Conservation (phyloP, 2,329 filamentous ascomycete species). For the Lachnellula cervina region DNA sequence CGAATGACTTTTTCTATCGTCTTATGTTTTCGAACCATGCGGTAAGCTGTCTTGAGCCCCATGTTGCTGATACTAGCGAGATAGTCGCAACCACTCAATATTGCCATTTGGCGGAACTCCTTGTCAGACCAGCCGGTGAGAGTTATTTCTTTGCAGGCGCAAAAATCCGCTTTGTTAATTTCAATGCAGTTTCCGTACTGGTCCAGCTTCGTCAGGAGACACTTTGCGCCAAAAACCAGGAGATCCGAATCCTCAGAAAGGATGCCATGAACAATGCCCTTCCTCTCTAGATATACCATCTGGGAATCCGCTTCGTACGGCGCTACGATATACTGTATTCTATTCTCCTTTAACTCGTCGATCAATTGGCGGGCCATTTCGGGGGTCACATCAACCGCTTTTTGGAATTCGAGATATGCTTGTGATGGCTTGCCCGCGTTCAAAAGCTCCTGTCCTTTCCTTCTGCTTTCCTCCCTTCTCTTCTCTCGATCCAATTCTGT, state of each 20-base stretch:
- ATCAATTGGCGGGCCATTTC: slow-evolving; percentile 92
- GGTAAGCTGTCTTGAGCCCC: slow-evolving; percentile 89
- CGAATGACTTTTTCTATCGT: slow-evolving; percentile 76
- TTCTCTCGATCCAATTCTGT: slow-evolving; percentile 77
- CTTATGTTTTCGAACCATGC: slow-evolving; percentile 85
- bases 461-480: slow-evolving; percentile 71
- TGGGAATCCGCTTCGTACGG: slow-evolving; percentile 98
- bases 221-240: slow-evolving; percentile 88
- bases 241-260: slow-evolving; percentile 96
- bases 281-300: slow-evolving; percentile 84
- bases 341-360: slow-evolving; percentile 77
- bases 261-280: slow-evolving; percentile 80
- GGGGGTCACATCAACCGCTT: slow-evolving; percentile 91
- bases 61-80: slow-evolving; percentile 79
- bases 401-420: slow-evolving; percentile 84
- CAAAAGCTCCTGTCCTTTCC: slow-evolving; percentile 70
- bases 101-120: slow-evolving; percentile 93
- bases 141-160: slow-evolving; percentile 80
- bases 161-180: slow-evolving; percentile 84
- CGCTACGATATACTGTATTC: slow-evolving; percentile 84
- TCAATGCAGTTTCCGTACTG: slow-evolving; percentile 91
- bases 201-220: slow-evolving; percentile 88
- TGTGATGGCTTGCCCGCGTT: slow-evolving; percentile 75
- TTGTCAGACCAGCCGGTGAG: slow-evolving; percentile 87
- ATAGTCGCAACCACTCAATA: slow-evolving; percentile 94